phyloP scores from a whole-genome alignment of 331 rosid genomes.

The Pyracantha coccinea region DNA sequence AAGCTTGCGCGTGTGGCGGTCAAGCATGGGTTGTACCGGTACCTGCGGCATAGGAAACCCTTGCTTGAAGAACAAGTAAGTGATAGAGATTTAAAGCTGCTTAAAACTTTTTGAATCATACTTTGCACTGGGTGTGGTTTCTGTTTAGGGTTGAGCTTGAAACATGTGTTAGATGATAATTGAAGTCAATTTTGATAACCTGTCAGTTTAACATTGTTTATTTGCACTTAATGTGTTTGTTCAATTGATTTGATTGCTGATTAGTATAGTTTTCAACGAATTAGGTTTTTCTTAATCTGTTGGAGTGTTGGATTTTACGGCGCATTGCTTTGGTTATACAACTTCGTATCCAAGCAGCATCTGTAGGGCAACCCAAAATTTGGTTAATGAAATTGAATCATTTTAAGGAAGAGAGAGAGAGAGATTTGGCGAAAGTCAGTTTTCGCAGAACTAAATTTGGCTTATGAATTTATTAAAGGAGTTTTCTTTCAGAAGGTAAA shows the following conservation, averaged over 20 bases:
- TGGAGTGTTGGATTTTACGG: not conserved
- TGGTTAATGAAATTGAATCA: too few relatives aligned
- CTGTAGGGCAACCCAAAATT: too few relatives aligned
- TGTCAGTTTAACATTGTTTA: not conserved
- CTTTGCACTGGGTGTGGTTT: too few relatives aligned
- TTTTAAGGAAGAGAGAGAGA: too few relatives aligned
- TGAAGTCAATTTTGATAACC: not conserved
- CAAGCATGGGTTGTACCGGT: conserved; percentile 37
- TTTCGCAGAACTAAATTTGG: too few relatives aligned
- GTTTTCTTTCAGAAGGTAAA: not conserved
- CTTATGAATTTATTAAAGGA: too few relatives aligned
- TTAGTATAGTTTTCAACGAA: not conserved
- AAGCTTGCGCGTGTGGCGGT: conserved; percentile 61
- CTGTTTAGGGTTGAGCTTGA: not conserved
- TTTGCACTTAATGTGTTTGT: not conserved
- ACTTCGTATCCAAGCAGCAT: too few relatives aligned
- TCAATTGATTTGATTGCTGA: not conserved
- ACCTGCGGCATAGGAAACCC: conserved; percentile 45
- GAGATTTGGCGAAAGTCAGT: too few relatives aligned
- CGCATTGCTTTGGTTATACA: not conserved
- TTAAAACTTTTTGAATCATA: not conserved
- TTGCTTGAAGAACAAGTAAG: conserved; percentile 36
- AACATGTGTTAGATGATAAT: not conserved
- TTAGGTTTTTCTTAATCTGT: not conserved
- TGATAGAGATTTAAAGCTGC: not conserved